Evolutionary conservation across 2,329 filamentous ascomycete species (phyloP), one percentile per base, ranked within the genome.

Genomic region (Trichothecium roseum): DNA sequence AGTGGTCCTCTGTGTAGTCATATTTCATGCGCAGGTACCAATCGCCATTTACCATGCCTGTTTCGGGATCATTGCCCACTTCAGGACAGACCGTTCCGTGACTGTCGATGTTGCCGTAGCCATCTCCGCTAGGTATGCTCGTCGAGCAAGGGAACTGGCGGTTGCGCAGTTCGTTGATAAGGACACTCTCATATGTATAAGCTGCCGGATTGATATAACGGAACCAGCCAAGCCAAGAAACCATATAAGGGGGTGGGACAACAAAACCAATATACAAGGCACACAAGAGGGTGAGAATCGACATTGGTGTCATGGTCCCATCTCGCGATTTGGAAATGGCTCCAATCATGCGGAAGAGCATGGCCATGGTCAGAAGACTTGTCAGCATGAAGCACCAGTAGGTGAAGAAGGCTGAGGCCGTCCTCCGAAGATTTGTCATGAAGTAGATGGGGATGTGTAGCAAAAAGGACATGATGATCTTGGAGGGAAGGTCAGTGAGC

Each of bases 161-260:
- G 5, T 68, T 64, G 40, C 74, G 69, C 45, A 84, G 81, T 50
- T 91, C 84, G 54, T 87, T 88, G 40, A 77, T 65, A 55, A 84
- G 71, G 14, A 86, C 60, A 2, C 74, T 69, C 51, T 87, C 82
- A 44, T 87, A 89, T 2, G 70, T 78, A 48, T 87, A 87, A 30
- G 67, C 77, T 26, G 87, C 72, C 1, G 81, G 81, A 40, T 87
- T 80, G 34, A 87, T 65, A 59, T 78, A 86, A 18, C 78, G 72
- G 35, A 88, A 80, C 84, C 84, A 88, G 18, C 73, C 62, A 33
- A 81, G 78, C 81, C 82, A 89, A 0, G 70, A 72, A 16, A 77
- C 68, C 80, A 81, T 86, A 48, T 81, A 45, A 0, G 61, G 58
- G 2, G 59, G 51, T 1, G 58, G 48, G 24, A 73, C 64, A 18